Base-by-base conservation (phyloP, 805 yeast species). In the Candida loeiensis region DNA sequence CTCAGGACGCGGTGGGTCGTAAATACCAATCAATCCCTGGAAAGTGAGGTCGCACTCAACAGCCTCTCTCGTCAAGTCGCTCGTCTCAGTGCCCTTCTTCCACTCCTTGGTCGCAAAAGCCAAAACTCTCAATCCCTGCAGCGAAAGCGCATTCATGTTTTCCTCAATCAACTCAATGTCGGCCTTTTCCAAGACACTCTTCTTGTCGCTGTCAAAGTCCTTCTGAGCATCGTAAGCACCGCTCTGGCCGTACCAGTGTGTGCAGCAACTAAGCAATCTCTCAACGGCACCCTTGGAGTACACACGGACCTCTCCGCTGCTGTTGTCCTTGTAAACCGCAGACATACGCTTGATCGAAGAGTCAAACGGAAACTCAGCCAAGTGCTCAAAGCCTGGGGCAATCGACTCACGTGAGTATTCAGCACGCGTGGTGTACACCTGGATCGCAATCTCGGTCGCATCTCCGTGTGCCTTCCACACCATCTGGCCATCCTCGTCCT, bases 361-460 rank as follows among this genome's bases (percentile, higher is more conserved):
- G 50, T 84, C 91, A 53, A 84, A 84, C 14, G 91, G 90, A 51
- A 68, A 82, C 63, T 83, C 91, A 25, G 73, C 74, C 19, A 79
- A 40, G 49, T 77, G 80, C n/a, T 56, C 52, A 45, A 56, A 69
- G 2, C 50, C 54, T 7, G 49, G 49, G 17, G 30, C 33, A 7
- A 22, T 20, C 14, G 21, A 29, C 11, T 66, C 64, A 51, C 85
- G 71, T 16, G 73, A 71, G 45, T 62, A 67, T 21, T 71, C 73
- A 45, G 82, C 63, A 51, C 89, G 74, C 9, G 79, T 63, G 16
- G 81, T 74, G 54, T 83, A 85, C 0, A 86, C 91, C 54, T 85
- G 91, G 45, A 87, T 82, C 3, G 95, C 95, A 53, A 84, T 80
- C 63, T 87, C 95, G 2, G 95, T 87, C 30, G 95, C 91, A 56